Evolutionary conservation across 73 alveolate genomes (phyloP).

Genomic region (Paramecium caudatum): DNA sequence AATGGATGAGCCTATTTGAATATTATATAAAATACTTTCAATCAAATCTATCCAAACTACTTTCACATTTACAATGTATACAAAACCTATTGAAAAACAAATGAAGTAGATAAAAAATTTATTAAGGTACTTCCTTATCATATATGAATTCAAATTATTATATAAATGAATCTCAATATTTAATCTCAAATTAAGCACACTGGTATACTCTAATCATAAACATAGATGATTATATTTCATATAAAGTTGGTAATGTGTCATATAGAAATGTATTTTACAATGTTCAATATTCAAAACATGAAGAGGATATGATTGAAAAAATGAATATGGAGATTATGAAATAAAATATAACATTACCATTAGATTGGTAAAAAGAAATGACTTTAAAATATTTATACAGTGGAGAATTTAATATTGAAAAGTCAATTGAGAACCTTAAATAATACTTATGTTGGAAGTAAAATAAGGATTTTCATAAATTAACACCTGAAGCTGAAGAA

Average conservation of each 20-base stretch:
- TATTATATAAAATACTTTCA: not conserved
- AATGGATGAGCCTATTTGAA: not conserved
- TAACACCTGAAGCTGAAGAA: constrained; percentile 32
- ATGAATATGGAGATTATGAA: not conserved
- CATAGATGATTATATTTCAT: constrained; percentile 15
- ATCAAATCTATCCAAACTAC: constrained; percentile 57
- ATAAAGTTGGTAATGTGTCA: not conserved
- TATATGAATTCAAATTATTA: not conserved
- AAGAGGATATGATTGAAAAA: not conserved
- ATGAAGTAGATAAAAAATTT: constrained; percentile 52
- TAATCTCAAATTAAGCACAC: not conserved
- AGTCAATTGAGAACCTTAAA: not conserved
- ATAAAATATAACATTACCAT: not conserved
- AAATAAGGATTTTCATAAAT: not conserved
- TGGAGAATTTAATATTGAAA: constrained; percentile 16
- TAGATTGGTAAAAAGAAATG: not conserved
- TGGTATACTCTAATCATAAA: not conserved
- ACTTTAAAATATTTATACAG: not conserved
- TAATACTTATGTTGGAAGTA: constrained; percentile 9
- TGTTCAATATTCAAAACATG: not conserved
- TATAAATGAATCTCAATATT: too few relatives aligned
- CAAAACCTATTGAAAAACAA: constrained; percentile 21
- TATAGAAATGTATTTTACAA: constrained; percentile 20
- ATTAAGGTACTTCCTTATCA: constrained; percentile 63
- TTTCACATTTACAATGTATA: constrained; percentile 20